Evolutionary conservation across 164 flowering plant species (phyloP), one percentile per base, ranked within the genome.

Genomic region (Chimonanthus salicifolius): DNA sequence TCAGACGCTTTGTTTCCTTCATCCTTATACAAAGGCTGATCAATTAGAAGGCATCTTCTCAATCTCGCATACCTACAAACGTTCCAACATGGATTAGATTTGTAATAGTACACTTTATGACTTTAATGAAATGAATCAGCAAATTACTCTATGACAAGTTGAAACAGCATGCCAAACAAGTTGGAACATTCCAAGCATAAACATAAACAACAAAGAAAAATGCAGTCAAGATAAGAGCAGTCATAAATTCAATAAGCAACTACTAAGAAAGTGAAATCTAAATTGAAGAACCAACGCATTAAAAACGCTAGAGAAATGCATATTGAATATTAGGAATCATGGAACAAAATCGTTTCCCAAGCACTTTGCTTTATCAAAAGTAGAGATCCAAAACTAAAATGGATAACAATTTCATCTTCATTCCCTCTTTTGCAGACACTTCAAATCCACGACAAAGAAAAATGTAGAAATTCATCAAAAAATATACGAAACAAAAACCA

Each of bases 31-130:
- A 87, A 13, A 72, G 86, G 90, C 6, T 95, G 94, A 83, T 91
- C 96, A 67, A 90, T 81, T 7, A 95, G 82, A 75, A 92, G 88
- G 62, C 86, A 86, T 79, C 92, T 91, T 85, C 98, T 83, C 80
- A 95, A 77, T 66, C 82, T 69, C 60, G 99, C 98, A 84, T 95
- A 92, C 74, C 99, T 95, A 79, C 44, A 21, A 66, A 79, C 67
- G 16, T 18, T 47, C 20, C 20, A 72, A 54, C 65, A 6, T 13
- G 75, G 54, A 20, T 58, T 49, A 78, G 67, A 62, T 49, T 4
- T 50, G 18, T 5, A 51, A 58, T 3, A 51, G 13, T 6, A 58
- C n/a, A 62, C 62, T 33, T 33, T 33, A 33, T 33, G 33, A 68
- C 47, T n/a, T 7, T 21, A 20, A 47, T 16, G 15, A 3, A 48